phyloP scores from a whole-genome alignment of 2,329 filamentous ascomycete species.

The Neonectria coccinea region DNA sequence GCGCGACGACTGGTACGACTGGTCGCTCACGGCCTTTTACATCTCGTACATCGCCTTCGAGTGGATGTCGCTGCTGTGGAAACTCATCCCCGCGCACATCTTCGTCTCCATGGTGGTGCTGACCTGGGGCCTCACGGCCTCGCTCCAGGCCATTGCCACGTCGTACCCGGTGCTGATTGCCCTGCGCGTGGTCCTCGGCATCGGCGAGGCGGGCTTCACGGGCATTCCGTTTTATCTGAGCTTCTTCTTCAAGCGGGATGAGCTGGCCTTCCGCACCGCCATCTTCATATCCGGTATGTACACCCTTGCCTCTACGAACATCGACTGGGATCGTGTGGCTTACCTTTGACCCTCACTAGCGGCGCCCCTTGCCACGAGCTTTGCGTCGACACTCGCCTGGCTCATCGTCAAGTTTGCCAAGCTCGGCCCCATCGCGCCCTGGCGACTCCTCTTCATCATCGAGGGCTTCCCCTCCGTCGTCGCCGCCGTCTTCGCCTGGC shows the following conservation, averaged over 20 bases:
- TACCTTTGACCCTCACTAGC: constrained; percentile 66
- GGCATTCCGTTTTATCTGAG: constrained; percentile 73
- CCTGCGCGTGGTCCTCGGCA: constrained; percentile 68
- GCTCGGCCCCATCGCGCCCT: constrained; percentile 77
- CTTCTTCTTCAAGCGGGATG: constrained; percentile 73
- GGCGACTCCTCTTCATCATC: constrained; percentile 86
- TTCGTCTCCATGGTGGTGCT: constrained; percentile 73
- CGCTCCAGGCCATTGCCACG: constrained; percentile 74
- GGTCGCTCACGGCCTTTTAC: constrained; percentile 72
- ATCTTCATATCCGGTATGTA: constrained; percentile 80
- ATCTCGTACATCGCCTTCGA: constrained; percentile 72
- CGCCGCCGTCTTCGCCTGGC: constrained; percentile 79
- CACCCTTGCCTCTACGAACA: constrained; percentile 21
- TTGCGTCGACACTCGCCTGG: constrained; percentile 84
- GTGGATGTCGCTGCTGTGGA: constrained; percentile 74
- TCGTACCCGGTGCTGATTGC: constrained; percentile 71
- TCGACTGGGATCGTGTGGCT: constrained; percentile 3
- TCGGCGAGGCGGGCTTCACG: constrained; percentile 74
- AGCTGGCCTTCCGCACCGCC: constrained; percentile 86
- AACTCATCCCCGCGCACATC: constrained; percentile 69
- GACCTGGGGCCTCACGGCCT: constrained; percentile 83
- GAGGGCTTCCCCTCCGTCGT: constrained; percentile 88
- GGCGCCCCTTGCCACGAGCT: constrained; percentile 80
- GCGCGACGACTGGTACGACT: constrained; percentile 65
- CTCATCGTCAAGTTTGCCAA: constrained; percentile 77